Evolutionary conservation across 163 green algal genomes (phyloP), one percentile per base, ranked within the genome.

Genomic region (Coccomyxa subellipsoidea): DNA sequence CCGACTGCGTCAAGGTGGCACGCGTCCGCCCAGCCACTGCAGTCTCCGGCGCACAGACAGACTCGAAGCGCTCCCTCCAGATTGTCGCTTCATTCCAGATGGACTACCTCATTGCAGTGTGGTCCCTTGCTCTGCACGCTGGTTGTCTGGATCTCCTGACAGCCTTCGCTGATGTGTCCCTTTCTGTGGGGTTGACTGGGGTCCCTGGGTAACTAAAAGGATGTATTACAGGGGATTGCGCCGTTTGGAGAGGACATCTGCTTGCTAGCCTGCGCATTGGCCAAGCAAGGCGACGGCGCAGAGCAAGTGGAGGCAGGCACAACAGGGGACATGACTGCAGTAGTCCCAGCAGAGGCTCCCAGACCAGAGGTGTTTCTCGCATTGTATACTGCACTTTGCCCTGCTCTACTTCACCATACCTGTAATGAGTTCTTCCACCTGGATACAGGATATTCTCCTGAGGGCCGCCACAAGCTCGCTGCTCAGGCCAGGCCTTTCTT

Each of bases 171-270:
- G n/a, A n/a, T n/a, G n/a, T n/a, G n/a, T n/a, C n/a, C n/a, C n/a
- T n/a, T n/a, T n/a, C n/a, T n/a, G n/a, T n/a, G n/a, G n/a, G n/a
- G n/a, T n/a, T n/a, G n/a, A n/a, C n/a, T n/a, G n/a, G n/a, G n/a
- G n/a, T n/a, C n/a, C n/a, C n/a, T n/a, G n/a, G n/a, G n/a, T n/a
- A n/a, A n/a, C n/a, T n/a, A n/a, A 6, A 35, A 18, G 47, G 47
- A 2, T 59, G 4, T 59, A 18, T 54, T 27, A 27, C 87, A 95
- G 91, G 93, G 92, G 31, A 82, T 95, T 6, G 92, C 93, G 0
- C 92, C 92, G 0, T 96, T 95, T 88, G 92, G 90, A 12, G 37
- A 91, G 40, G 90, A 94, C 78, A 79, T 95, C 7, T 92, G 92
- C 0, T 81, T 96, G 25, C 76, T 96, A 29, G 86, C 88, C 10